phyloP scores from a whole-genome alignment of 2,329 filamentous ascomycete species.

The Hymenoscyphus fructigenus region DNA sequence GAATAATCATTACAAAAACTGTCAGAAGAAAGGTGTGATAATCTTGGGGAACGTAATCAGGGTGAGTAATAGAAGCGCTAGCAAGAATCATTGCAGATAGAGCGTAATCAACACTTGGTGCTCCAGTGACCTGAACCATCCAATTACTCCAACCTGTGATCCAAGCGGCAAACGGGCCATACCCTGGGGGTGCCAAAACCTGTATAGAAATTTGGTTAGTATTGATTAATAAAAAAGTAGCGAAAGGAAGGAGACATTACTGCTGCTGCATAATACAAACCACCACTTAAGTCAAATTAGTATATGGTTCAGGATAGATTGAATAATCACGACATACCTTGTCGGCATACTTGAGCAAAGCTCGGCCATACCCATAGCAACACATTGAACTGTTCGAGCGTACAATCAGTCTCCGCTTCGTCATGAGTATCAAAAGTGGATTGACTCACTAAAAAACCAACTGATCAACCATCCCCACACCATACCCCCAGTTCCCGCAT shows the following conservation, averaged over 20 bases:
- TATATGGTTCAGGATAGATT: background rate
- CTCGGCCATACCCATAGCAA: slow-evolving; percentile 69
- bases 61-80: slow-evolving; percentile 65
- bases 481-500: slow-evolving; percentile 61
- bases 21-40: slow-evolving; percentile 71
- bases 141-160: slow-evolving; percentile 71
- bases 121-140: slow-evolving; percentile 65
- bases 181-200: slow-evolving; percentile 60
- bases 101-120: slow-evolving; percentile 66
- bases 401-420: background rate
- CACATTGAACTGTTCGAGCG: slow-evolving; percentile 54
- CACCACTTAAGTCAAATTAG: slow-evolving; percentile 46
- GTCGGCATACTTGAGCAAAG: slow-evolving; percentile 73
- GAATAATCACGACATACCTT: slow-evolving; percentile 39
- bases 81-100: slow-evolving; percentile 70
- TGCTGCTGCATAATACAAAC: slow-evolving; percentile 71
- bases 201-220: background rate
- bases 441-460: slow-evolving; percentile 56
- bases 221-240: background rate
- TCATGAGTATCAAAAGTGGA: background rate
- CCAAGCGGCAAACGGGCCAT: slow-evolving; percentile 66
- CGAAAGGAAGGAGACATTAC: slow-evolving; percentile 40
- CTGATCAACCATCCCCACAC: slow-evolving; percentile 76
- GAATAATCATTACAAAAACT: slow-evolving; percentile 64
- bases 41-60: slow-evolving; percentile 60